Evolutionary conservation across 768 basidiomycete genomes (phyloP), one percentile per base, ranked within the genome.

Genomic region (Russula lepida): DNA sequence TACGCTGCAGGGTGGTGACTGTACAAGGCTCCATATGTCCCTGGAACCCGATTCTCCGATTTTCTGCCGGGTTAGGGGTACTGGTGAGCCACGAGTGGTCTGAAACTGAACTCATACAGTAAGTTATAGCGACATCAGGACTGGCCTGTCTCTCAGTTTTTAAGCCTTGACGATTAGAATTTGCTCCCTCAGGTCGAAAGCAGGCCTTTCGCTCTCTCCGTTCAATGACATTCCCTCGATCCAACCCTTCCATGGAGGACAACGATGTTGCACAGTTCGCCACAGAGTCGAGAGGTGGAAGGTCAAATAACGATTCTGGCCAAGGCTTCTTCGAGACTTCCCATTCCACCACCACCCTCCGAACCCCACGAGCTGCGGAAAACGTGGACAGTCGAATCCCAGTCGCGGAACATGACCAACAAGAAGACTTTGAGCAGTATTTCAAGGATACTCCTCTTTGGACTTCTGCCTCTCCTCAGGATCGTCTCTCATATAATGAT

Each of bases 201-300:
- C 61, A 43, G 56, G 61, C 25, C 61, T 62, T 62, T 62, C 61
- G 6, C 44, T 43, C 37, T 25, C 44, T 27, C 17, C 33, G 23
- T 33, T 9, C 15, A 32, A 62, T 58, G 61, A 39, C 56, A 1
- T 15, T 2, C 43, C 27, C 21, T 17, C 53, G 17, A 57, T 25
- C 7, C 30, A 43, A 35, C 48, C 39, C 7, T 15, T 52, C 48
- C 19, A n/a, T n/a, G 27, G 37, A 37, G 6, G 49, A 39, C 21
- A 5, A 28, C 21, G 9, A 28, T 21, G 15, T 37, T n/a, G 12
- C 37, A 2, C 60, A 17, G 41, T 30, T n/a, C 21, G 4, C 21
- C 21, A 43, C 25, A 4, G 47, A 55, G n/a, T 60, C 21, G 23
- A 55, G n/a, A 27, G 30, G 33, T 25, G 15, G 17, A 32, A 2